phyloP scores from a whole-genome alignment of 2,329 filamentous ascomycete genomes.

The Phyllosticta paracitricarpa region DNA sequence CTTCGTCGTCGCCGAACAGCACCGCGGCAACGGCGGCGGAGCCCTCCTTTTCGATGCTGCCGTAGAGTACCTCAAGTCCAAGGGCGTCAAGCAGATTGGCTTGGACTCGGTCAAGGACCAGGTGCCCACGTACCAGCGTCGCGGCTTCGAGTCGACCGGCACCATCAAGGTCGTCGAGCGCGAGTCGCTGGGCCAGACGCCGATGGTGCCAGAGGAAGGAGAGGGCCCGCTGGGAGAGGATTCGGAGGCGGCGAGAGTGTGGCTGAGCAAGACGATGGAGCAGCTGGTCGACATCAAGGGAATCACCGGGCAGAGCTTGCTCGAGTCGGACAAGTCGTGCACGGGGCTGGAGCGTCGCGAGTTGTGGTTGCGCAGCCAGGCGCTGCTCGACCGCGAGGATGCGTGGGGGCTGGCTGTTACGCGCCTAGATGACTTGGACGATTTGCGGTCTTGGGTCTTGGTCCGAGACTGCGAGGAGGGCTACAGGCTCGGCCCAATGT shows the following conservation, averaged over 20 bases:
- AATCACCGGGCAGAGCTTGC: not conserved
- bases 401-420: conserved; percentile 20
- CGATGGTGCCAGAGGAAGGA: not conserved
- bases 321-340: conserved; percentile 18
- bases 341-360: conserved; percentile 23
- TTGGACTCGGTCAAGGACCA: conserved; percentile 30
- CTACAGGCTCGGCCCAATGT: conserved; percentile 27
- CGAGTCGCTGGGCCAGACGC: conserved; percentile 1
- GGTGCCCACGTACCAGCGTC: conserved; percentile 24
- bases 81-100: conserved; percentile 19
- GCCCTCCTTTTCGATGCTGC: conserved; percentile 21
- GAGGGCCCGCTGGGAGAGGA: conserved; percentile 17
- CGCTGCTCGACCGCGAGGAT: conserved; percentile 19
- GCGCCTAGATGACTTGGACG: conserved; percentile 1
- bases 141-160: conserved; percentile 23
- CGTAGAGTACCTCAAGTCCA: conserved; percentile 16
- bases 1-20: conserved; percentile 24
- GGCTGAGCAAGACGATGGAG: not conserved
- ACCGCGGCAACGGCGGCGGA: conserved; percentile 25
- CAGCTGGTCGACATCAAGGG: not conserved
- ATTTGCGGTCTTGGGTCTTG: conserved; percentile 21
- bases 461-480: conserved; percentile 24
- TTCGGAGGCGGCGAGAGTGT: conserved; percentile 15
- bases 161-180: conserved; percentile 19
- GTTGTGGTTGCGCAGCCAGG: conserved; percentile 22